Base-by-base conservation (phyloP, 2,329 filamentous ascomycete genomes). In the Trichoderma guizhouense region DNA sequence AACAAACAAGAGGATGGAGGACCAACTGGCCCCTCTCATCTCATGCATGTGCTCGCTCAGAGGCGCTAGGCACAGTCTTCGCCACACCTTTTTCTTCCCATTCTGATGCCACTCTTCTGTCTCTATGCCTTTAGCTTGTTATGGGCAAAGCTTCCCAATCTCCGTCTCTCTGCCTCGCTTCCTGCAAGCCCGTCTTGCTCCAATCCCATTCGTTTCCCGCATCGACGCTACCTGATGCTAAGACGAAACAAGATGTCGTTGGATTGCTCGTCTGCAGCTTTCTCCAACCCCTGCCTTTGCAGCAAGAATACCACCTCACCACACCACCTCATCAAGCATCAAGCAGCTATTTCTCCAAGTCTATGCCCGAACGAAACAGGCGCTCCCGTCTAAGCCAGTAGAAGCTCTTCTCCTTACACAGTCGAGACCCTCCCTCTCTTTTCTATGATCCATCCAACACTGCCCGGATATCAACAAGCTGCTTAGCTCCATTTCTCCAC, bases 221-320 rank as follows among this genome's bases (percentile, higher is more conserved):
- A 60, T 60, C 34, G 26, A 47, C 34, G 65, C 65, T 65, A 53
- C 43, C 43, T 55, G 18, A 32, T 65, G 12, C 43, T 53, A 51
- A 32, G 28, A 39, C 32, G 47, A 58, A 28, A 39, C 26, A 26
- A 63, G 47, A 6, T 24, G 51, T 18, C 24, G 15, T 67, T 55
- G 24, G 21, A 39, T 39, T 39, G 64, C 36, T 61, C n/a, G 66
- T 51, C 64, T 69, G 66, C 66, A 53, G 61, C 36, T 61, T 28
- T 9, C n/a, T 12, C 18, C 21, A 51, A 12, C 28, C 61, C 36
- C 26, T 24, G 24, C 61, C 24, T 36, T 51, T 51, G 64, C 51
- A 67, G 60, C 24, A 57, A 61, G 57, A 69, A 69, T 69, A 69
- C 57, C 66, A 69, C 66, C 39, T 69, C 66, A 69, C 39, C 66